Evolutionary conservation across 352 stramenopile species (phyloP).

Genomic region (Phytopythium ostracodes): DNA sequence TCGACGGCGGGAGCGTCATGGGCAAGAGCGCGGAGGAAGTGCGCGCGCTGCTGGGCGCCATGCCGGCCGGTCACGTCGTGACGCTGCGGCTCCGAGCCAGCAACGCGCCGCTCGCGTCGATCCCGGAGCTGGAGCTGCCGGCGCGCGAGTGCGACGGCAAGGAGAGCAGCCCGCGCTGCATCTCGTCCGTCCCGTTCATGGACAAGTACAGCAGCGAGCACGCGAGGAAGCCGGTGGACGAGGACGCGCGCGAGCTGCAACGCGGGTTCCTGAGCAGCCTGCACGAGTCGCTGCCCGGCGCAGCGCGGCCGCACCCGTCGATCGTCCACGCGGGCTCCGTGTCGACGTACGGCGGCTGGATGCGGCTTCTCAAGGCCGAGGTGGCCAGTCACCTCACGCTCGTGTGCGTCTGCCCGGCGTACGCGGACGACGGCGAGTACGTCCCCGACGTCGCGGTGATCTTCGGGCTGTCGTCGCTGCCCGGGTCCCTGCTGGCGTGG

Average conservation of each 20-base stretch:
- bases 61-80: conserved; percentile 26
- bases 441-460: conserved; percentile 62
- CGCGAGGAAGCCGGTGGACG: conserved; percentile 9
- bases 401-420: conserved; percentile 67
- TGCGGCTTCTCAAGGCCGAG: conserved; percentile 33
- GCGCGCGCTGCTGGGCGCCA: conserved; percentile 21
- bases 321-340: conserved; percentile 61
- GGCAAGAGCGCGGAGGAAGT: conserved; percentile 35
- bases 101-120: background rate
- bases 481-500: conserved; percentile 56
- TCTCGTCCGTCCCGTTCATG: conserved; percentile 16
- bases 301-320: conserved; percentile 14
- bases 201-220: conserved; percentile 6
- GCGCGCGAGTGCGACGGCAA: background rate
- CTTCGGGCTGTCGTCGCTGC: conserved; percentile 50
- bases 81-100: conserved; percentile 41
- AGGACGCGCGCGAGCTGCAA: conserved; percentile 28
- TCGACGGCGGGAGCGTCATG: conserved; percentile 53
- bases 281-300: conserved; percentile 20
- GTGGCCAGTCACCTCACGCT: conserved; percentile 29
- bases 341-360: conserved; percentile 77
- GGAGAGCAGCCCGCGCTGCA: background rate
- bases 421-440: conserved; percentile 75
- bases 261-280: conserved; percentile 30
- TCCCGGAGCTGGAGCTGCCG: conserved; percentile 1